Percentiles rank a stretch among this genome's conserved stretches.
Evolutionary conservation across 192 early-diverging fungal species (phyloP).

Genomic region (Coemansia sp.): DNA sequence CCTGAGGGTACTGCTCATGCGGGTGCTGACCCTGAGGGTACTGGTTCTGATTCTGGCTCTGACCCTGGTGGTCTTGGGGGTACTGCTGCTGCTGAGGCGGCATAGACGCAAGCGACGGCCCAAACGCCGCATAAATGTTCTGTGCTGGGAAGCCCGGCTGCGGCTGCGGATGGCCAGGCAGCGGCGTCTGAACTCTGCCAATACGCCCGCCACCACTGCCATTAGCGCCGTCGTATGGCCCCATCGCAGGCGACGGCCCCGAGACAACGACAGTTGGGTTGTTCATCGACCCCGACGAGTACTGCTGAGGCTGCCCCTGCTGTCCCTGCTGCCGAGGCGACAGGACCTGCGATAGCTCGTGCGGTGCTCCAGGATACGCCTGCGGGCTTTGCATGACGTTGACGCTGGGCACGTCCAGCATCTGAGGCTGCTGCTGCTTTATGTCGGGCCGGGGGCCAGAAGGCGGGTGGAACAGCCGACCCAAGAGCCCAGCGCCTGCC

Average conservation of each 20-base stretch:
- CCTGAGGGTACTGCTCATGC: slow-evolving; percentile 7
- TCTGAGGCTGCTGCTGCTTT: slow-evolving; percentile 1
- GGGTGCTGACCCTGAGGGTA: too few species aligned
- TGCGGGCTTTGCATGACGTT: slow-evolving; percentile 29
- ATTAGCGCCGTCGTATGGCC: neutral
- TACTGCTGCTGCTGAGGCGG: slow-evolving; percentile 15
- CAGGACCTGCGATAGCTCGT: neutral
- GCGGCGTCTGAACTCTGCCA: slow-evolving; percentile 22
- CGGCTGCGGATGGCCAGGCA: slow-evolving; percentile 35
- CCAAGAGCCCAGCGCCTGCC: slow-evolving; percentile 17
- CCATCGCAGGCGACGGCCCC: neutral
- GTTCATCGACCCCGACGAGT: slow-evolving; percentile 7
- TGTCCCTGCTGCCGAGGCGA: slow-evolving; percentile 9
- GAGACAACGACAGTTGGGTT: neutral
- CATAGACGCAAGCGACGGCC: slow-evolving; percentile 15
- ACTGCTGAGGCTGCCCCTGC: slow-evolving; percentile 15
- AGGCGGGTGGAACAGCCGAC: slow-evolving; percentile 23
- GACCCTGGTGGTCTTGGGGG: neutral
- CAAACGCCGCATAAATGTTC: slow-evolving; percentile 1
- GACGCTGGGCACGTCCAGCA: slow-evolving; percentile 12
- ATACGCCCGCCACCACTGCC: slow-evolving; percentile 3
- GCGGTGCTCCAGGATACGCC: slow-evolving; percentile 7
- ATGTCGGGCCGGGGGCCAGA: neutral
- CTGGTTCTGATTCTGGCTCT: neutral
- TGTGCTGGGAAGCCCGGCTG: slow-evolving; percentile 6